Conservation (phyloP, 2,329 filamentous ascomycete species). For the Mariannaea sp. region DNA sequence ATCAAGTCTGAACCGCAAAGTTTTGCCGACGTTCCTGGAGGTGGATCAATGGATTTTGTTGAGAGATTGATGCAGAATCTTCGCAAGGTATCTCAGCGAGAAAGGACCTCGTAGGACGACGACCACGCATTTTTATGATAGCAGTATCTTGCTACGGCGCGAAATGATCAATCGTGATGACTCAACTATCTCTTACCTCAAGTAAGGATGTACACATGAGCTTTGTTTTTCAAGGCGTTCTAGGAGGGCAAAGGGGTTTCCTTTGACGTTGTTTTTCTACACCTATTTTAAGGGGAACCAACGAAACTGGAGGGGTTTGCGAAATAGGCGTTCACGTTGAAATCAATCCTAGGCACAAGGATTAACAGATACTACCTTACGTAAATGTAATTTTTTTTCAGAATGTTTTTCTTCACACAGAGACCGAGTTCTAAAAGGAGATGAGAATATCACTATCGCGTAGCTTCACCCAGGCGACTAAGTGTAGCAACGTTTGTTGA, state of each 20-base stretch:
- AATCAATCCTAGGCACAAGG: conserved; percentile 7
- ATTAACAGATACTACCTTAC: conserved; percentile 12
- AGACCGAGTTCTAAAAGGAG: too few relatives aligned
- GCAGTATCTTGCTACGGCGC: not conserved
- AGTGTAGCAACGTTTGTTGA: too few relatives aligned
- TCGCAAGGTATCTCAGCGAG: conserved; percentile 45
- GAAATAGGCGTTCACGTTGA: conserved; percentile 11
- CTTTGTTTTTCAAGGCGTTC: conserved; percentile 17
- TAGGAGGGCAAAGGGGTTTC: conserved; percentile 1
- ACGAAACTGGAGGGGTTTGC: conserved; percentile 9
- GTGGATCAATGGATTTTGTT: conserved; percentile 54
- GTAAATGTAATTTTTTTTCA: conserved; percentile 20
- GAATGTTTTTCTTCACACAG: too few relatives aligned
- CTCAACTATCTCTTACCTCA: not conserved
- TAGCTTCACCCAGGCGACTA: too few relatives aligned
- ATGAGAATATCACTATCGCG: too few relatives aligned
- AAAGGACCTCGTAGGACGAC: conserved; percentile 8
- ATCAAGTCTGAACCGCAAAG: conserved; percentile 34
- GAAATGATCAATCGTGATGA: conserved; percentile 2
- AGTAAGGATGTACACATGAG: conserved; percentile 14
- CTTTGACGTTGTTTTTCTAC: conserved; percentile 2
- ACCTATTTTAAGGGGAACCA: conserved; percentile 1
- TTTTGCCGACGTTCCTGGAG: conserved; percentile 49
- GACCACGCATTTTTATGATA: not conserved
- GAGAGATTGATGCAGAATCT: conserved; percentile 60